Conservation (phyloP, 2,329 filamentous ascomycete genomes). For the Pyricularia sp. region DNA sequence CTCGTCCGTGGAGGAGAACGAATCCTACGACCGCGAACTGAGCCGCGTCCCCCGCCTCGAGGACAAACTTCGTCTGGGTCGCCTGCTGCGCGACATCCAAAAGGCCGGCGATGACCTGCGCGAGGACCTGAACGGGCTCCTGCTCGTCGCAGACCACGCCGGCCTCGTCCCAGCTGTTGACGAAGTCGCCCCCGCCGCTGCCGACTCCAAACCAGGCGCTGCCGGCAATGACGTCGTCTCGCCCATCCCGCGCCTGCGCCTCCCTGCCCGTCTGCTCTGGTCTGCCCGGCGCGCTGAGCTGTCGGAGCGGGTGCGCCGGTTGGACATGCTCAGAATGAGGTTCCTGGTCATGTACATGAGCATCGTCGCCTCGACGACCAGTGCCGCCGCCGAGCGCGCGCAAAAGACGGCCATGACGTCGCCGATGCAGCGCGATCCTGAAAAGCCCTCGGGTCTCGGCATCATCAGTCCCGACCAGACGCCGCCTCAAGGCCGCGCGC, state of each 20-base stretch:
- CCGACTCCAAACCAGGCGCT: not conserved
- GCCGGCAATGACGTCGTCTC: not conserved
- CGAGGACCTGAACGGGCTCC: slow-evolving; percentile 41
- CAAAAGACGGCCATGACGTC: slow-evolving; percentile 11
- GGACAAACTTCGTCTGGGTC: slow-evolving; percentile 46
- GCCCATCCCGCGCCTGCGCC: slow-evolving; percentile 23
- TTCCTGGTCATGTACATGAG: slow-evolving; percentile 53
- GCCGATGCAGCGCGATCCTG: slow-evolving; percentile 11
- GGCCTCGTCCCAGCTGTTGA: slow-evolving; percentile 5
- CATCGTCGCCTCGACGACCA: slow-evolving; percentile 30
- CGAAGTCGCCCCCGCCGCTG: not conserved
- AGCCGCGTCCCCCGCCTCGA: slow-evolving; percentile 43
- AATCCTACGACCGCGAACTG: slow-evolving; percentile 49
- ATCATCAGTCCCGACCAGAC: slow-evolving; percentile 1
- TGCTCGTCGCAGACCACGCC: slow-evolving; percentile 30
- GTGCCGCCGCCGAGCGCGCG: slow-evolving; percentile 23
- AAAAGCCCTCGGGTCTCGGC: slow-evolving; percentile 13
- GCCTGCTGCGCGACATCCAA: slow-evolving; percentile 49
- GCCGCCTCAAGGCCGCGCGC: not conserved
- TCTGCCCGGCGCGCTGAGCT: slow-evolving; percentile 38
- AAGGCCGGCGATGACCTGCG: slow-evolving; percentile 46
- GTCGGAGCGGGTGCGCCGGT: slow-evolving; percentile 42
- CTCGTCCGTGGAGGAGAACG: slow-evolving; percentile 50
- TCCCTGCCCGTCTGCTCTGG: slow-evolving; percentile 42
- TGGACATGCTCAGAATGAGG: slow-evolving; percentile 50